Conservation (phyloP, 257 asterid species). For the Solanum piurae region DNA sequence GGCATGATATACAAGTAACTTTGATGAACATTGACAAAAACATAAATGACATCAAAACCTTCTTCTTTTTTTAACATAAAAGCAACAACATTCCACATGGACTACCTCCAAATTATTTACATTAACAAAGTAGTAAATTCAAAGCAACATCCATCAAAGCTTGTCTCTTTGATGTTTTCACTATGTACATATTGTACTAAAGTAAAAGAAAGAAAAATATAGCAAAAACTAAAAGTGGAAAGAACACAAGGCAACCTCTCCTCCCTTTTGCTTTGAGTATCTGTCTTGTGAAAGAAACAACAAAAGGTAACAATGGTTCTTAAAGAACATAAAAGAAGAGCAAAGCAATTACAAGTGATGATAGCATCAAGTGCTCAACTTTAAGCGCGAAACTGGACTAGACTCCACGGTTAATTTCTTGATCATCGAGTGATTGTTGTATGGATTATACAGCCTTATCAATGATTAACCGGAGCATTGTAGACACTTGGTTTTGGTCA, state of each 20-base stretch:
- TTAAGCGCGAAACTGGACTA: background rate
- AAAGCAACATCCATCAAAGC: background rate
- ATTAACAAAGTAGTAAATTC: background rate
- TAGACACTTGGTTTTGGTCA: slow-evolving; percentile 53
- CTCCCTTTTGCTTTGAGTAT: background rate
- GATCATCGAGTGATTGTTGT: background rate
- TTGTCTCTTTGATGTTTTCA: background rate
- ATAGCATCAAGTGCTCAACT: background rate
- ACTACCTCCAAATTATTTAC: background rate
- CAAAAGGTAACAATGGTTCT: background rate
- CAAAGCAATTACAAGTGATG: background rate
- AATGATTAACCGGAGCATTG: slow-evolving; percentile 68
- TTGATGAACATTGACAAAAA: background rate
- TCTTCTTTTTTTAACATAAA: background rate
- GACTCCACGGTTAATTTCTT: background rate
- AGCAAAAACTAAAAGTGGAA: background rate
- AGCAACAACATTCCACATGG: background rate
- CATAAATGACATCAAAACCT: background rate
- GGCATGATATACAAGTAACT: background rate
- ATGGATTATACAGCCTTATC: slow-evolving; percentile 18
- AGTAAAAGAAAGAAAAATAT: background rate
- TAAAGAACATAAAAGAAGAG: background rate
- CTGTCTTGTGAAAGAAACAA: background rate
- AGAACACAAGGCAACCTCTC: background rate
- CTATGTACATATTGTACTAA: background rate